Evolutionary conservation across 768 basidiomycete species (phyloP), one percentile per base, ranked within the genome.

Genomic region (Lentinula sp.): DNA sequence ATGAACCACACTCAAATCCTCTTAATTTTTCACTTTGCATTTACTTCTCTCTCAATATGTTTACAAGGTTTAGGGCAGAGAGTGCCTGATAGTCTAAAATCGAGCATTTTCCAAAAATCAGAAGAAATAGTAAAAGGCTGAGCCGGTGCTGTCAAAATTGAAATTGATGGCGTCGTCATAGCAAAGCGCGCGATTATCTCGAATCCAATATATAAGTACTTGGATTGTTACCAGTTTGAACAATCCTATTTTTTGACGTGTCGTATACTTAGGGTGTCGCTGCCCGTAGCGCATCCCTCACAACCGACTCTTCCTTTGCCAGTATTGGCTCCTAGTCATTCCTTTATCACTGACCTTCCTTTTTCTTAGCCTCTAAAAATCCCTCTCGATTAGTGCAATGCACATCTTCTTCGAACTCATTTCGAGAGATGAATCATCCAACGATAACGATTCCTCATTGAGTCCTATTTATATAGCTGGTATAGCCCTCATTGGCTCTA

Each of bases 391-490:
- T 40, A 45, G 46, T 28, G 28, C 42, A 2, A 58, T 58, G 57
- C 34, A 42, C 18, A 23, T 40, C 1, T 7, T 39, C 10, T 8
- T 31, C 32, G 5, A 15, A 32, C 16, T 35, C 40, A 10, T 42
- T 43, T 34, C 10, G 13, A 48, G 57, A 48, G 49, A 50, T 40
- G 59, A 43, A 13, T 34, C 57, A 21, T 35, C 59, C 23, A 37
- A 52, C 40, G 31, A 31, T 35, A n/a, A 46, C 13, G 21, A 35
- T 48, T 49, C 49, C 31, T 62, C 61, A 23, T 16, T 61, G 40
- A 32, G 32, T 11, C 70, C 78, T 5, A 68, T 76, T 21, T 75
- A 78, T 65, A 78, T 86, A 52, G 80, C 72, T 57, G 86, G 82
- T 5, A 78, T 87, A 65, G 72, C 76, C 21, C 66, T 84, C 5